Conservation (phyloP, 495 filamentous ascomycete genomes). For the Recurvomyces mirabilis region DNA sequence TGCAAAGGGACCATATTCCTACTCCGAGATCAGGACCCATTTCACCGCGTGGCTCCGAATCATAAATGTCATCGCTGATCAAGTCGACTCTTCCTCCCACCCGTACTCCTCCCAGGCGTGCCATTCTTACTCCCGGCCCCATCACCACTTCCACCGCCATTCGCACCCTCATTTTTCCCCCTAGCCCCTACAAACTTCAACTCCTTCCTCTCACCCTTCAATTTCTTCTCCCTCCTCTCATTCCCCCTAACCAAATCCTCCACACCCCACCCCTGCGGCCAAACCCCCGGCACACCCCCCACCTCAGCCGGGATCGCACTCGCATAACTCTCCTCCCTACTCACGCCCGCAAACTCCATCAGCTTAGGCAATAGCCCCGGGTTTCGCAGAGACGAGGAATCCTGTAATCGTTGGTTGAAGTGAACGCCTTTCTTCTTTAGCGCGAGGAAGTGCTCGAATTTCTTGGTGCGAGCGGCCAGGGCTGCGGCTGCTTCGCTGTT, state of each 20-base stretch:
- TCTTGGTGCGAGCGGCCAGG: slow-evolving; percentile 44
- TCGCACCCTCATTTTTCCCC: background rate
- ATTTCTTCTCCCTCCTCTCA: slow-evolving; percentile 47
- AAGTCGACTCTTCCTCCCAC: background rate
- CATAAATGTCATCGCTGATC: background rate
- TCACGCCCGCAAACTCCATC: slow-evolving; percentile 67
- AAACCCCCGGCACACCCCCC: slow-evolving; percentile 53
- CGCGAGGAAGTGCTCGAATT: slow-evolving; percentile 72
- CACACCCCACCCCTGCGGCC: slow-evolving; percentile 63
- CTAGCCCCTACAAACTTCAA: slow-evolving; percentile 67
- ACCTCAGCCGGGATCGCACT: slow-evolving; percentile 53
- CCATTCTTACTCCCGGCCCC: too few relatives aligned
- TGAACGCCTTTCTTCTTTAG: slow-evolving; percentile 79
- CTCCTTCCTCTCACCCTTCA: slow-evolving; percentile 42
- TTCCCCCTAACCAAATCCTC: slow-evolving; percentile 55
- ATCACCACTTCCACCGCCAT: too few relatives aligned
- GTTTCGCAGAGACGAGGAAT: slow-evolving; percentile 62
- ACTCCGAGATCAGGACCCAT: too few relatives aligned
- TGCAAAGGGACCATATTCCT: too few relatives aligned
- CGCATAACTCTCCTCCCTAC: slow-evolving; percentile 56
- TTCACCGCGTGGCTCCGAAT: background rate
- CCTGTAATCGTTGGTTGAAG: slow-evolving; percentile 75
- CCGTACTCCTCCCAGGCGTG: background rate
- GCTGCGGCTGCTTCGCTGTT: slow-evolving; percentile 10
- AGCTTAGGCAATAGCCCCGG: slow-evolving; percentile 70